Evolutionary conservation across 208 protist species (phyloP).

Genomic region (Leishmania guyanensis): DNA sequence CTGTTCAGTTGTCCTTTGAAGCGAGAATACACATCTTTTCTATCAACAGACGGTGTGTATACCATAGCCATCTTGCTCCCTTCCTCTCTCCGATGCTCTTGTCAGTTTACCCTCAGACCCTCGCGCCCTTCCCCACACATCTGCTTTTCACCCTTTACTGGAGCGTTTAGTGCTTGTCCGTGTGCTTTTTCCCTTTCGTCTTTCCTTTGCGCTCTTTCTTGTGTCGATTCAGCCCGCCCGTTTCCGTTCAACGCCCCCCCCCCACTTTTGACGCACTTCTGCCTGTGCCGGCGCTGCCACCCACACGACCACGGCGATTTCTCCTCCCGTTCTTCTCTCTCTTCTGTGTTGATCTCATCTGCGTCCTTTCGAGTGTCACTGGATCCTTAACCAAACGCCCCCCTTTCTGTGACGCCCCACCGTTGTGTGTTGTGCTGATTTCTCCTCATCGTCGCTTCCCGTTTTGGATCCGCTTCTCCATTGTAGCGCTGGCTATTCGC

Average conservation of each 20-base stretch:
- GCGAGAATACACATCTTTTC: background rate
- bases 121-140: background rate
- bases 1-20: background rate
- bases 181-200: background rate
- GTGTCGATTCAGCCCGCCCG: background rate
- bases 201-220: background rate
- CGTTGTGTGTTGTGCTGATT: background rate
- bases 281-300: slow-evolving; percentile 4
- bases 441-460: background rate
- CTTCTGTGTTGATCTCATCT: background rate
- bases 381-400: background rate
- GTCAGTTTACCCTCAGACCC: background rate
- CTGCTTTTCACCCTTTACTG: background rate
- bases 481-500: background rate
- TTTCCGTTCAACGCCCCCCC: background rate
- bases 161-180: background rate
- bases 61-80: background rate
- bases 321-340: background rate
- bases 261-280: background rate
- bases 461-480: background rate
- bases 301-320: background rate
- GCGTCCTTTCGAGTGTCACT: background rate
- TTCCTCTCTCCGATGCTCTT: slow-evolving; percentile 9
- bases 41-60: background rate
- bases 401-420: too few relatives aligned